phyloP scores from a whole-genome alignment of 1,139 yeast species.

The Scheffersomyces segobiensis region DNA sequence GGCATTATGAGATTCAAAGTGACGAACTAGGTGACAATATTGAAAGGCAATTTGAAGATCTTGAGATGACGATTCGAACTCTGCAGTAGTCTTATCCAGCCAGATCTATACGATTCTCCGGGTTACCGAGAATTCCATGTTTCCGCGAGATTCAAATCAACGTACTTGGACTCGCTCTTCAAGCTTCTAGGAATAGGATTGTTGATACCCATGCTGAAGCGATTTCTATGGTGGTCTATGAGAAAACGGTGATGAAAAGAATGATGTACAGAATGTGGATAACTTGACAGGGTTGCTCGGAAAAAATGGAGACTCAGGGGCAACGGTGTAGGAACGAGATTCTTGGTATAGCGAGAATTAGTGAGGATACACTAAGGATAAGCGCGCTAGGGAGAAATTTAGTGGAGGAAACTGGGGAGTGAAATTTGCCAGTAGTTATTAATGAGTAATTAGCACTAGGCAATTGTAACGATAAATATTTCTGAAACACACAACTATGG shows the following conservation, averaged over 20 bases:
- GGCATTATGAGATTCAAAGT: too few relatives aligned
- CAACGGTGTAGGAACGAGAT: not conserved
- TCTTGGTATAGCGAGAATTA: not conserved
- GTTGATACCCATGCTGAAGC: slow-evolving; percentile 56
- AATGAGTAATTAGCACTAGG: not conserved
- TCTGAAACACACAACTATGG: not conserved
- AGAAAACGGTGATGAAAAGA: not conserved
- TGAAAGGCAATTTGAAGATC: not conserved
- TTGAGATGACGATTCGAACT: not conserved
- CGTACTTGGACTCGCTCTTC: slow-evolving; percentile 82
- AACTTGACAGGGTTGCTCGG: not conserved
- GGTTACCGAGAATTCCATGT: not conserved
- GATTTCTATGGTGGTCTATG: slow-evolving; percentile 1
- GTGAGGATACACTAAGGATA: not conserved
- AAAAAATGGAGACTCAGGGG: not conserved
- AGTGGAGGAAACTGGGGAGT: not conserved
- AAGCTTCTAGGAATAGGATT: slow-evolving; percentile 94
- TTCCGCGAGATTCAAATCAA: slow-evolving; percentile 12
- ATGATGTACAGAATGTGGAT: not conserved
- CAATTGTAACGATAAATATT: not conserved
- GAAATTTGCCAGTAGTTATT: not conserved
- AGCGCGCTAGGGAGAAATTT: not conserved
- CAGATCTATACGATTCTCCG: not conserved
- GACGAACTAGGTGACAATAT: not conserved
- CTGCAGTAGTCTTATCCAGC: not conserved